phyloP scores from a whole-genome alignment of 2,329 filamentous ascomycete genomes.

The Curvularia verruculosa region DNA sequence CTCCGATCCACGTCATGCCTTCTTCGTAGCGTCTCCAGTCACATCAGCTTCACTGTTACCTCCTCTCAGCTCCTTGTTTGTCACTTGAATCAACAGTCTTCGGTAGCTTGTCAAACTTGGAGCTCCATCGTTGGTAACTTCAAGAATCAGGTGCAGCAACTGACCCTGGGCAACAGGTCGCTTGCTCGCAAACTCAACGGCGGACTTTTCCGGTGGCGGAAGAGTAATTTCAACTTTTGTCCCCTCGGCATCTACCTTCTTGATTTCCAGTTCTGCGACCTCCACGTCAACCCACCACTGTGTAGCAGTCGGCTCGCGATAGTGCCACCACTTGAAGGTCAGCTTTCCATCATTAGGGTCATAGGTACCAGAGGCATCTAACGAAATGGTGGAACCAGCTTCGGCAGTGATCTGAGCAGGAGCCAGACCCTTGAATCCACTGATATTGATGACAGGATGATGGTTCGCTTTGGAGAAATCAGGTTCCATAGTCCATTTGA shows the following conservation, averaged over 20 bases:
- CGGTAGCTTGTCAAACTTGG: slow-evolving; percentile 57
- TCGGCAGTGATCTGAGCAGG: slow-evolving; percentile 52
- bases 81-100: slow-evolving; percentile 50
- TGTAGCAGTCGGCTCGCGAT: slow-evolving; percentile 51
- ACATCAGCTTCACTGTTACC: slow-evolving; percentile 11
- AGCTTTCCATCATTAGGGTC: slow-evolving; percentile 55
- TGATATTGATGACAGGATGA: slow-evolving; percentile 56
- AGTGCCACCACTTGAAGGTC: slow-evolving; percentile 60
- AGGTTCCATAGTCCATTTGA: slow-evolving; percentile 54
- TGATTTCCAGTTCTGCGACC: slow-evolving; percentile 49
- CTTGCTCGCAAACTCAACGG: slow-evolving; percentile 46
- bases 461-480: slow-evolving; percentile 53
- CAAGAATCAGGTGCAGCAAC: slow-evolving; percentile 57
- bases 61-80: slow-evolving; percentile 42
- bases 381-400: slow-evolving; percentile 48
- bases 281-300: slow-evolving; percentile 53
- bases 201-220: slow-evolving; percentile 52
- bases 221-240: slow-evolving; percentile 49
- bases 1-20: background rate
- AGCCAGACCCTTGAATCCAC: slow-evolving; percentile 46
- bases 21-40: slow-evolving; percentile 1
- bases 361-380: slow-evolving; percentile 56
- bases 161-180: slow-evolving; percentile 51
- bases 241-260: slow-evolving; percentile 37
- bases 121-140: slow-evolving; percentile 55